A percentile compares a stretch with the other conserved stretches of the same genome.
Conservation (phyloP, 768 basidiomycete genomes). For the Auricularia cornea region DNA sequence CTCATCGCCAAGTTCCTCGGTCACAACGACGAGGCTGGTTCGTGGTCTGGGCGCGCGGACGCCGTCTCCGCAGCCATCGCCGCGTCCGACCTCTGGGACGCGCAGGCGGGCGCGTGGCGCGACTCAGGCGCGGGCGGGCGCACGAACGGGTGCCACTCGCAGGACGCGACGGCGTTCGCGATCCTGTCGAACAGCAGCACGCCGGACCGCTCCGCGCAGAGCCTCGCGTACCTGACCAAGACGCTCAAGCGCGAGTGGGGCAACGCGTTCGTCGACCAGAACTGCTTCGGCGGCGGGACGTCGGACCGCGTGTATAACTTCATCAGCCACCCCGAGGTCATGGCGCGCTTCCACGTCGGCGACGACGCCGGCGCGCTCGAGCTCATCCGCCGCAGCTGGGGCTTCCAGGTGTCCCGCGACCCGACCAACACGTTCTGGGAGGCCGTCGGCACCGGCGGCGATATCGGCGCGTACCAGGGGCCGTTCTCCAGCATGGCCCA, state of each 20-base stretch:
- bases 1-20: background rate
- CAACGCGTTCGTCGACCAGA: background rate
- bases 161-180: background rate
- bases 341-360: background rate
- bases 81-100: background rate
- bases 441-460: background rate
- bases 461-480: background rate
- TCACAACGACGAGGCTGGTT: background rate
- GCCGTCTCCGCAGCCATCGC: background rate
- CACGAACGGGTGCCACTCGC: background rate
- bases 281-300: slow-evolving; percentile 1
- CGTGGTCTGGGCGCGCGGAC: background rate
- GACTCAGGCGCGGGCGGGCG: background rate
- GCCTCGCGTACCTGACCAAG: background rate
- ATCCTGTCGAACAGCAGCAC: background rate
- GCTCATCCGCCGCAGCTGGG: background rate
- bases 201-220: background rate
- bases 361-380: slow-evolving; percentile 1
- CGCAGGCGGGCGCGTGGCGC: background rate
- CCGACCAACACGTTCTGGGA: background rate
- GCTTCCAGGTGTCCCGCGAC: background rate
- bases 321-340: background rate
- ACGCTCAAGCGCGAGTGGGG: background rate
- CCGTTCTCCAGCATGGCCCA: background rate
- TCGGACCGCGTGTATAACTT: background rate